Base-by-base conservation (phyloP, 2,329 filamentous ascomycete species). In the Mycogone perniciosa region DNA sequence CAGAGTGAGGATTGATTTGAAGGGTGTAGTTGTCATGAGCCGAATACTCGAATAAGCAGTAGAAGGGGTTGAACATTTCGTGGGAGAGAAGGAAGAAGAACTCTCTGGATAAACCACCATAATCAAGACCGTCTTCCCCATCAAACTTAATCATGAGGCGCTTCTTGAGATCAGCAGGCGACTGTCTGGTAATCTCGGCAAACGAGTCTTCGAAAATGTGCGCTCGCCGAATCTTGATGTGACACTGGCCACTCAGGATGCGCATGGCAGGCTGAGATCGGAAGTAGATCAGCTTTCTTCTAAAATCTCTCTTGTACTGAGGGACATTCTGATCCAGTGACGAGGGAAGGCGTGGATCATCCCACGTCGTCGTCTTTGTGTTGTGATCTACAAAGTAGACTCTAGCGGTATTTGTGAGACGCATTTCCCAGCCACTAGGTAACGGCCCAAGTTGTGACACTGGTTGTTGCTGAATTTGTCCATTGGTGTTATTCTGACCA, bases 1-100 rank as follows among this genome's bases (percentile, higher is more conserved):
- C 93, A 20, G 93, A 99, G 71, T 99, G 93, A 42, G 93, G 93
- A 74, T 99, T 99, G 76, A 99, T 99, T 73, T 99, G 93, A 50
- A 99, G 86, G 31, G 93, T 99, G 74, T 99, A 99, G 75, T 99
- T 99, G 82, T 99, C 93, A 76, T 99, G 93, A 37, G 93, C 93
- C 29, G 93, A 97, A 71, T 99, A 99, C 73, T 99, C 93, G 76
- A 99, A 99, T 48, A 99, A 79, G 69, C 93, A 99, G 76, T 99
- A 99, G 74, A 99, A 99, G 31, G 93, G 93, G 70, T 99, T 99
- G 76, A 99, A 99, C 93, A 99, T 99, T 76, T 99, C 93, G 73
- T 99, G 93, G 11, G 92, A 97, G 50, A 99, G 82, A 38, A 99
- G 77, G 83, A 99, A 99, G 79, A 99, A 99, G 77, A 99, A 99